Evolutionary conservation across 192 early-diverging fungal genomes (phyloP).

Genomic region (Podila horticola): DNA sequence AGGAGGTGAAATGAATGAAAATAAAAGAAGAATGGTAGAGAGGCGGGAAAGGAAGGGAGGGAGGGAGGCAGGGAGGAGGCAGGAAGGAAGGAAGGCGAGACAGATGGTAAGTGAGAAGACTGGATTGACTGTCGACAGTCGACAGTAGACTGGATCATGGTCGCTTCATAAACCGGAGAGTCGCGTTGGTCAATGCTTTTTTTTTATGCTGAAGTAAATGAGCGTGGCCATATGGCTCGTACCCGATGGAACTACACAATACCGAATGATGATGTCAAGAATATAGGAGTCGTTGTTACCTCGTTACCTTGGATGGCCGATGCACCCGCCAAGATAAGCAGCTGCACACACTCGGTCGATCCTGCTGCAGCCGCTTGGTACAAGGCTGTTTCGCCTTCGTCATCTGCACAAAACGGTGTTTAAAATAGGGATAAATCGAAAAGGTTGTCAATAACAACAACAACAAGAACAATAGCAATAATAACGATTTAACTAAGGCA

Average conservation of each 20-base stretch:
- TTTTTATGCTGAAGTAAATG: no score
- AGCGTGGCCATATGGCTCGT: no score
- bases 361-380: conserved; percentile 54
- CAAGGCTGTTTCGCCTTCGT: conserved; percentile 55
- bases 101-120: not conserved
- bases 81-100: not conserved
- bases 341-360: conserved; percentile 46
- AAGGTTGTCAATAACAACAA: no score
- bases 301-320: conserved; percentile 44
- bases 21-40: not conserved
- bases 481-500: no score
- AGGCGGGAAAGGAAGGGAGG: not conserved
- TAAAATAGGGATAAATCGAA: no score
- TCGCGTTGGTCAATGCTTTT: not conserved
- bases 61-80: not conserved
- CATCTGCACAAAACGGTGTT: conserved; percentile 32
- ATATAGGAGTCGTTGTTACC: conserved; percentile 17
- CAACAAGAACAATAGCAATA: no score
- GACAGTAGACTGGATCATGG: not conserved
- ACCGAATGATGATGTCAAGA: no score
- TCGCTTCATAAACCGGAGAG: not conserved
- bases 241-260: no score
- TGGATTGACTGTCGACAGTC: conserved; percentile 2
- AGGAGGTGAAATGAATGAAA: not conserved
- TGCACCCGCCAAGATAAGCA: conserved; percentile 48